Evolutionary conservation across 805 yeast genomes (phyloP), one percentile per base, ranked within the genome.

Genomic region (Kluyveromyces starmeri): DNA sequence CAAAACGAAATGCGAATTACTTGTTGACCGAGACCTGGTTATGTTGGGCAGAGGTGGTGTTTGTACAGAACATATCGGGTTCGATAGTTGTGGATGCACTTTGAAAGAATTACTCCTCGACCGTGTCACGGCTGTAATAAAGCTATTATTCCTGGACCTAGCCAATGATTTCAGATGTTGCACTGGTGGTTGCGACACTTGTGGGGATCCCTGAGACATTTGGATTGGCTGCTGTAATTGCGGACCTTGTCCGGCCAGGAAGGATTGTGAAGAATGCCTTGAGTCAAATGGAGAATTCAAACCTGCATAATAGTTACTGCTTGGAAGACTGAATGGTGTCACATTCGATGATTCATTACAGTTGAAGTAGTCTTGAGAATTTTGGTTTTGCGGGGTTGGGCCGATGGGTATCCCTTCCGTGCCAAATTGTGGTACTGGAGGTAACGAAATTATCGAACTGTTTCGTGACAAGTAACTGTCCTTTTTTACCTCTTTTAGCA

Each of bases 401-500:
- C 30, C 17, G 7, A 24, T 16, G 9, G 34, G 32, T 2, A 30
- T 17, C 4, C 34, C 14, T 25, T 32, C 35, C 14, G 9, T 13
- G 7, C 34, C 34, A 28, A 35, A 36, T 15, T 36, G 35, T 7
- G 39, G 39, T 28, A 36, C 29, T 10, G 50, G 51, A 20, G 53
- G 51, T 26, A 51, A 25, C 7, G 56, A 51, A 10, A 45, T 33
- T 11, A 46, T 23, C 3, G 59, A 54, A 16, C 44, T 43, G 37
- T 50, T 51, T 26, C 59, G 46, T 13, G 59, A 51, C 10, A 44
- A 27, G 30, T 45, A 48, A 11, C 45, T 46, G 12, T 57, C 61
- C 28, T 45, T 51, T 29, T 46, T 44, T 7, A 55, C 46, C 39
- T 57, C 61, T 20, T 47, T 47, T 15, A 59, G 50, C 15, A 66